Base-by-base conservation (phyloP, 257 asterid genomes). In the Solanum medicagineum region DNA sequence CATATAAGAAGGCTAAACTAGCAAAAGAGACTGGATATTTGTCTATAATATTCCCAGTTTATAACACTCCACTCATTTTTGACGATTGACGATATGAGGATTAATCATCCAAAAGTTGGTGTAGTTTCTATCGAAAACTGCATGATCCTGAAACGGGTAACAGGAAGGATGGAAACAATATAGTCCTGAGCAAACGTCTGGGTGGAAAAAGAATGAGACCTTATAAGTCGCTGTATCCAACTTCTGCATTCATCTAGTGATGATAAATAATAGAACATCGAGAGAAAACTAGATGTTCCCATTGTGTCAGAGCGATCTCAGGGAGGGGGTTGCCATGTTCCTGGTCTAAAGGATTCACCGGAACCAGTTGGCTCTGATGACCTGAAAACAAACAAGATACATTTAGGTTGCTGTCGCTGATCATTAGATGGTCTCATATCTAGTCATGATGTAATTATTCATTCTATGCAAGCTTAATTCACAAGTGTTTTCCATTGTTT, bases 241-340 rank as follows among this genome's bases (percentile, higher is more conserved):
- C 79, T 83, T 51, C 49, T 51, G 63, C 69, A 65, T 11, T 49
- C 81, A 51, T 20, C 24, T 40, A 22, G 62, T 29, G 68, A 19
- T 63, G 42, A 16, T 51, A 2, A 51, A 47, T 14, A 8, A 65
- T 20, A 20, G 55, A 47, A 45, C 62, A 26, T 60, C 32, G 45
- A 79, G 22, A 79, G 65, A 63, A 83, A 63, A 47, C 32, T 10
- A 22, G 1, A 51, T 5, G 79, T 5, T 15, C 1, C 60, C 49
- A 0, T 10, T 3, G 29, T 11, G 13, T 45, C 15, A 45, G 24
- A 49, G 71, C 60, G 44, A 36, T 40, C 80, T 94, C 92, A 93
- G 40, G 93, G 87, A 55, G 98, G 98, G 51, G 98, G 98, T 87
- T 93, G 98, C 99, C 99, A 96, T 69, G 95, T 90, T 89, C 99